Evolutionary conservation across 2,329 filamentous ascomycete genomes (phyloP), one percentile per base, ranked within the genome.

Genomic region (Verticillium zaregamsianum): DNA sequence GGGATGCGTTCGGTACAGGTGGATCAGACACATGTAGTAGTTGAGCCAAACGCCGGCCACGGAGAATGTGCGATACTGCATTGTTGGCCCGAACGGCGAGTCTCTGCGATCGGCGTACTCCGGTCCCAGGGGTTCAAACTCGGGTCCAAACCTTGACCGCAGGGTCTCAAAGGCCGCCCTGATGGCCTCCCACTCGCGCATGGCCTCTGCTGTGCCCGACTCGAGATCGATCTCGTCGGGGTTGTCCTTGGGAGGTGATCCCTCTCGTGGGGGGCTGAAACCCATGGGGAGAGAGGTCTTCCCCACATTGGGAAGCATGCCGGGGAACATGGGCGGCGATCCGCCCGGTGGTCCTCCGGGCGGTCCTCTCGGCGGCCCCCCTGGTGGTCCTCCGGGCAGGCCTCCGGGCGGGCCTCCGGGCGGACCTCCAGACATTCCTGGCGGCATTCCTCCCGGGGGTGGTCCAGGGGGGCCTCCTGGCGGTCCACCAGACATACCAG

Each of bases 31-130:
- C 81, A 94, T 91, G 74, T 96, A 90, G 73, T 91, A 93, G 66
- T 93, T 90, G 71, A 91, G 87, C 92, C 93, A 97, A 25, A 97
- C 82, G 37, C 91, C 90, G 3, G 91, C 91, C 65, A 98, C 90
- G n/a, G 90, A 89, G 72, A 92, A 94, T 2, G 91, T 94, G 33
- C 91, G 86, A 71, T 96, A 97, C 66, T 92, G 87, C 7, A 93
- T 77, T 0, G 91, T 90, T 2, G 86, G 84, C 0, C 95, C 94
- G 70, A 97, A 99, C 0, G 94, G 92, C 1, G 92, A 74, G 28
- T 77, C 72, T 89, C 64, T 84, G 74, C 57, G 87, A 81, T 59
- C 86, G 75, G 62, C 81, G 60, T 87, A 86, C 64, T 95, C 92
- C 2, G 87, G 78, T 2, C 86, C 84, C 23, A 98, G 76, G 1